Base-by-base conservation (phyloP, 2,329 filamentous ascomycete genomes). In the Aureobasidium pullulans region DNA sequence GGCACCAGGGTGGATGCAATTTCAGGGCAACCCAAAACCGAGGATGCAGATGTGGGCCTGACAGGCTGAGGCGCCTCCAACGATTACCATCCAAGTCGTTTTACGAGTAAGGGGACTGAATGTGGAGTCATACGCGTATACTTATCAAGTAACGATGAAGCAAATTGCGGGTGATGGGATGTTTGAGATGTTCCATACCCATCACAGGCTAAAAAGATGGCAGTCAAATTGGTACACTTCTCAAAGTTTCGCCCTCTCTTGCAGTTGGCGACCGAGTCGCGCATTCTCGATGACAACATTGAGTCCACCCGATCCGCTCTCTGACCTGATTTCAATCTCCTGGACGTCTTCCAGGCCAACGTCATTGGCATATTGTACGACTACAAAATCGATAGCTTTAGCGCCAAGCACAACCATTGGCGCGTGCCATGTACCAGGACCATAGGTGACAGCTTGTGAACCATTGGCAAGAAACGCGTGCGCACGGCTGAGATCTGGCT, bases 401-500 rank as follows among this genome's bases (percentile, higher is more conserved):
- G 75, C 72, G 0, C 92, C 92, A 50, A 97, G 73, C 15, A 90
- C 91, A 13, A 91, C 88, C 93, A 99, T 97, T 0, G 94, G 94
- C 62, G 93, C 91, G 77, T 99, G 94, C 93, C 87, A 99, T 57
- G 91, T 96, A 5, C 90, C 94, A 1, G 89, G 85, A 1, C 83
- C 90, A 72, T 97, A 99, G 2, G 91, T 96, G 13, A 99, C 90
- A 10, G 90, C 92, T 76, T 96, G 90, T 28, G 81, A 80, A 2
- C 84, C 86, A 52, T 80, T 83, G 1, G 89, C 92, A 58, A 95
- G 75, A 70, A 96, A 99, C 0, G 91, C 93, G 65, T 79, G 81
- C 40, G 96, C 67, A 8, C 82, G 79, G 23, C 72, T 70, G 42
- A 96, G 69, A 71, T 96, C 90, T 0, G 94, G 93, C 16, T 90